Base-by-base conservation (phyloP, 2,329 filamentous ascomycete species). In the Davidsoniella australis region DNA sequence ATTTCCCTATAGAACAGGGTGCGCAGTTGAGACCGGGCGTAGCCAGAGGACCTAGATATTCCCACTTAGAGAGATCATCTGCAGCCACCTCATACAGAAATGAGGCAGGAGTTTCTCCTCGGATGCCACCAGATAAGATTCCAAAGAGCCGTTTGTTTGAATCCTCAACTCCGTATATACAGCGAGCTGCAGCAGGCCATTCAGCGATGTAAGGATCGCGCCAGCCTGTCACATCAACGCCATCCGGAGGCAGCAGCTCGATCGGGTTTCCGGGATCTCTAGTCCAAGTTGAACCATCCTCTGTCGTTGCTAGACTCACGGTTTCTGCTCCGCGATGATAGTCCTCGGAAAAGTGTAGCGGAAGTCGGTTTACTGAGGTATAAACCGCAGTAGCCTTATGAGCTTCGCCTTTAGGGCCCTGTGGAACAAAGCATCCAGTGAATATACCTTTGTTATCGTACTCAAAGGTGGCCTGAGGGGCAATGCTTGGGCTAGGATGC, bases 371-470 rank as follows among this genome's bases (percentile, higher is more conserved):
- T 10, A 41, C 45, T 4, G 33, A 24, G 3, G 14, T 47, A 17
- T 47, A 47, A 10, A 47, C 44, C 9, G 17, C 29, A 14, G 29
- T 39, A 16, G 14, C n/a, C 17, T 20, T 23, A 17, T 2, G n/a
- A 14, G 7, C 8, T 17, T 42, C 40, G 5, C 40, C 4, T 12
- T 16, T 12, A 10, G 40, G n/a, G 2, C 44, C 44, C 17, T 47
- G 44, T 10, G 44, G 29, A 23, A 47, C 23, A 5, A 39, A 10
- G 7, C 44, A 47, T 8, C 44, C 44, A 5, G 45, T 47, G 18
- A 47, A 47, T 29, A 47, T 39, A 16, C 45, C 45, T 16, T 37
- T 38, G 9, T 18, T 16, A 18, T 47, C 45, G 14, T 47, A 47
- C 7, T 14, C 41, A 9, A 26, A 14, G 7, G 8, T 14, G 16